Percentiles rank a stretch among this genome's conserved stretches.
phyloP scores from a whole-genome alignment of 164 flowering plant genomes.

The Aristolochia fimbriata region DNA sequence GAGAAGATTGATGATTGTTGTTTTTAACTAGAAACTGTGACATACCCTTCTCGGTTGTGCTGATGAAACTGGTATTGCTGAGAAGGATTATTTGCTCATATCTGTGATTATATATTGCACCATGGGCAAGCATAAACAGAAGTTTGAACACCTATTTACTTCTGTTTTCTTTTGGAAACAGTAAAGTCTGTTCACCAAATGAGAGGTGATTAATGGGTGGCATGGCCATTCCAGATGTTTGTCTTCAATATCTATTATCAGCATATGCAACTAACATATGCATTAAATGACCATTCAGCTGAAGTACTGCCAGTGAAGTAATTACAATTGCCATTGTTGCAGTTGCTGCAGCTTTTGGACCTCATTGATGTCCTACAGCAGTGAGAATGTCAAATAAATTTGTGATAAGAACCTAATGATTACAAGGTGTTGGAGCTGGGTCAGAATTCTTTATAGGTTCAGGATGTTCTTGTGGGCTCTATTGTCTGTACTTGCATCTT shows the following conservation, averaged over 20 bases:
- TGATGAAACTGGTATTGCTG: neutral
- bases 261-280: neutral
- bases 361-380: no score
- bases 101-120: slow-evolving; percentile 4
- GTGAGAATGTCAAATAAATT: no score
- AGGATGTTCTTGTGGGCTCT: no score
- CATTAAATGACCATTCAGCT: no score
- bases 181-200: neutral
- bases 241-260: neutral
- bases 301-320: no score
- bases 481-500: no score
- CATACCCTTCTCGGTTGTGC: slow-evolving; percentile 1
- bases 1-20: neutral
- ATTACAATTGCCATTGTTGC: no score
- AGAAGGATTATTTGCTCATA: neutral
- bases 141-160: neutral
- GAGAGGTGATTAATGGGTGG: no score
- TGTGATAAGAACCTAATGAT: no score
- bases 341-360: no score
- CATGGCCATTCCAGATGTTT: neutral
- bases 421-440: no score
- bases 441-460: no score
- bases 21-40: neutral
- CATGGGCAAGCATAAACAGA: slow-evolving; percentile 1
- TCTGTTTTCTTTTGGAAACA: neutral